Conservation (phyloP, 352 stramenopile genomes). For the Phytophthora colocasiae region DNA sequence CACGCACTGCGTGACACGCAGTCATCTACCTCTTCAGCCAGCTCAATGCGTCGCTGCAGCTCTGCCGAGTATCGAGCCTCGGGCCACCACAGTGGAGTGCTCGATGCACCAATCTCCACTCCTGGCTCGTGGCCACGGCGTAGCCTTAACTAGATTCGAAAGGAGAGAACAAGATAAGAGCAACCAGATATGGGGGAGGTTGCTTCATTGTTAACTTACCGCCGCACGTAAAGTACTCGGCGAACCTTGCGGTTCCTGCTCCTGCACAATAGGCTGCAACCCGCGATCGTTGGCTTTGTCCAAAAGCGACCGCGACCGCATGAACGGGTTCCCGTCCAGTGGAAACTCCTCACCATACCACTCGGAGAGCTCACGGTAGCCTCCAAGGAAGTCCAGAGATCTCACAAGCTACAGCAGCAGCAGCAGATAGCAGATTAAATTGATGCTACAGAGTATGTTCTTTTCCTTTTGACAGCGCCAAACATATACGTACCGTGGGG, state of each 20-base stretch:
- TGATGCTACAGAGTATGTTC: slow-evolving; percentile 11
- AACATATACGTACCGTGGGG: slow-evolving; percentile 28
- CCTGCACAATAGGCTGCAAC: slow-evolving; percentile 23
- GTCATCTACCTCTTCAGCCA: slow-evolving; percentile 46
- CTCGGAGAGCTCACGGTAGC: slow-evolving; percentile 45
- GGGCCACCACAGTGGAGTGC: slow-evolving; percentile 66
- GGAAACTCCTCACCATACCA: slow-evolving; percentile 85
- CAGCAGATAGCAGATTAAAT: neutral
- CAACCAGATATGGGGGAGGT: too few relatives aligned
- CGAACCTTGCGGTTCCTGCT: neutral
- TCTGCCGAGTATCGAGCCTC: slow-evolving; percentile 46
- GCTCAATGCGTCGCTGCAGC: slow-evolving; percentile 45
- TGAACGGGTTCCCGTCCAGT: slow-evolving; percentile 72
- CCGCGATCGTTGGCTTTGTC: slow-evolving; percentile 53
- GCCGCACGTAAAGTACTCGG: slow-evolving; percentile 39
- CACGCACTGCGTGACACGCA: neutral
- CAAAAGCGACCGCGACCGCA: slow-evolving; percentile 54
- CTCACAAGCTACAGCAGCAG: slow-evolving; percentile 40
- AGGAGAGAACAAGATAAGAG: slow-evolving; percentile 12
- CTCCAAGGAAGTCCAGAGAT: slow-evolving; percentile 61
- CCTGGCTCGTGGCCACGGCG: slow-evolving; percentile 27
- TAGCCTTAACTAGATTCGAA: slow-evolving; percentile 38
- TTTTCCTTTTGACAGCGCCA: neutral
- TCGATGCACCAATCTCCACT: neutral
- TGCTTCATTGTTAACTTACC: slow-evolving; percentile 24